Percentiles rank a stretch among this genome's conserved stretches.
phyloP scores from a whole-genome alignment of 1,139 yeast genomes.

The Candida pseudoviswanathii region DNA sequence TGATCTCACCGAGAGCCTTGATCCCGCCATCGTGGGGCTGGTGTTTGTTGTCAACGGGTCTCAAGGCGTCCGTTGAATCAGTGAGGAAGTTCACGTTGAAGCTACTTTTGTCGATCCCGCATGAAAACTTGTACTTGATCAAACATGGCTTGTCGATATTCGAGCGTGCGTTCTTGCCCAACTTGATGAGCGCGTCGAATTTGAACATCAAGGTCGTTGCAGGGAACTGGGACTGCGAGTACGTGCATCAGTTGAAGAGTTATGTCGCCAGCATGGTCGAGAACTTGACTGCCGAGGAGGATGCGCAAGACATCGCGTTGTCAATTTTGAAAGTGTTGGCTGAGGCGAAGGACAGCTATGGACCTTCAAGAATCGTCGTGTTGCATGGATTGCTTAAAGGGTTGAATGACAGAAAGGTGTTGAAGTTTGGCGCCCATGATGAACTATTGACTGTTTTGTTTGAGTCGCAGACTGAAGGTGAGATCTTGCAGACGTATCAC shows the following conservation, averaged over 20 bases:
- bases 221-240: conserved; percentile 47
- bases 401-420: conserved; percentile 30
- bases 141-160: conserved; percentile 50
- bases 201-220: conserved; percentile 42
- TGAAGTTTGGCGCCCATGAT: conserved; percentile 33
- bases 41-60: conserved; percentile 72
- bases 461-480: conserved; percentile 61
- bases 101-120: conserved; percentile 56
- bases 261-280: conserved; percentile 52
- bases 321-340: conserved; percentile 50
- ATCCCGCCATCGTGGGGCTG: conserved; percentile 76
- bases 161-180: conserved; percentile 58
- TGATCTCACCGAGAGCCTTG: conserved; percentile 53
- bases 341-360: conserved; percentile 57
- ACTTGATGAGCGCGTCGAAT: conserved; percentile 65
- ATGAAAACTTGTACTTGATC: conserved; percentile 51
- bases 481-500: conserved; percentile 49
- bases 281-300: conserved; percentile 33
- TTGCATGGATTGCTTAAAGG: conserved; percentile 61
- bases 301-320: conserved; percentile 20
- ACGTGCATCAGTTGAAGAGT: conserved; percentile 52
- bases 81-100: conserved; percentile 67
- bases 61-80: conserved; percentile 77
- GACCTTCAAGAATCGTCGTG: conserved; percentile 69
- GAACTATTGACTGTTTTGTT: conserved; percentile 45